phyloP scores from a whole-genome alignment of 192 early-diverging fungal species.

The Rhizoclosmatium sp. region DNA sequence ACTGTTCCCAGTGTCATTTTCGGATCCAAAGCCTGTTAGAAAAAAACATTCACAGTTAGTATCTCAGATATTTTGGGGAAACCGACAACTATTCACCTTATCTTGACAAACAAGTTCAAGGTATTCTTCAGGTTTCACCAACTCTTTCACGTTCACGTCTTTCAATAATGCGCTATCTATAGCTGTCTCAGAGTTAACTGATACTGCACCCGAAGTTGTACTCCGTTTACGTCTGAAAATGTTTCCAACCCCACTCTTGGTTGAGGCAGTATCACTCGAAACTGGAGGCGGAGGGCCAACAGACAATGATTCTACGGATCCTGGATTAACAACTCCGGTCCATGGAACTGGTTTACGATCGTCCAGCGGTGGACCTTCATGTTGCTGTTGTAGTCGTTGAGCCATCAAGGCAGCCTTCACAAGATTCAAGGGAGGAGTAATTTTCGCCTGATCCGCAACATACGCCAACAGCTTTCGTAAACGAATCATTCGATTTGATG shows the following conservation, averaged over 20 bases:
- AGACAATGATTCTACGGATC: neutral
- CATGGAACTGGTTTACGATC: neutral
- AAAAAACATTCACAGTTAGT: neutral
- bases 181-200: neutral
- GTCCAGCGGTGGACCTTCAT: conserved; percentile 1
- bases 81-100: conserved; percentile 34
- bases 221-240: conserved; percentile 1
- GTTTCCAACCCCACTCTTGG: neutral
- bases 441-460: conserved; percentile 73
- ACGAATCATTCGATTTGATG: conserved; percentile 88
- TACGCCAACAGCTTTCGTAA: conserved; percentile 85
- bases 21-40: conserved; percentile 48
- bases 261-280: conserved; percentile 12
- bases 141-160: conserved; percentile 5
- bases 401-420: conserved; percentile 17
- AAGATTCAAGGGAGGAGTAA: conserved; percentile 36
- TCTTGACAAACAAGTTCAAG: conserved; percentile 52
- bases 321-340: conserved; percentile 13
- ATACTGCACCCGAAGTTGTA: neutral
- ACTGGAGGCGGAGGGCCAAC: neutral
- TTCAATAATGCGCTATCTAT: neutral
- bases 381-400: neutral
- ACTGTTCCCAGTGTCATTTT: conserved; percentile 78
- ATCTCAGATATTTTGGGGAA: neutral
- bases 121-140: conserved; percentile 46